Evolutionary conservation across 2,329 filamentous ascomycete genomes (phyloP), one percentile per base, ranked within the genome.

Genomic region (Bipolaris gigantea): DNA sequence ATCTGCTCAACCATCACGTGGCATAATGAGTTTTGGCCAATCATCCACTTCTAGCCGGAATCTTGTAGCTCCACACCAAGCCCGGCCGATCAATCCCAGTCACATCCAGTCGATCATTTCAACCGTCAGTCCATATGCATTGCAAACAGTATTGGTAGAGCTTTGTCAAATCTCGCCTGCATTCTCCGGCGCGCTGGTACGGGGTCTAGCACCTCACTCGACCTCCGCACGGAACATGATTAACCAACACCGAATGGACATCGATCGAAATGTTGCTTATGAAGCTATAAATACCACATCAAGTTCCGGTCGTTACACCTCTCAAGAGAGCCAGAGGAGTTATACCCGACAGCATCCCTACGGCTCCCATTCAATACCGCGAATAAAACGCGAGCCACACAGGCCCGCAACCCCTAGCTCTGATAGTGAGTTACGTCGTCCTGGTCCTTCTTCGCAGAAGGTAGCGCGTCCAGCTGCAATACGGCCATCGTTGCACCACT

Each of bases 111-210:
- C 55, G 7, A 69, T 73, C 33, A 65, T 73, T 47, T 40, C 64
- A 10, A 68, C 64, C 8, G 64, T 56, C 42, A 55, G 61, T 43
- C 39, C 55, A 16, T 18, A 39, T n/a, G 60, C 55, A 5, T 25
- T 73, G 18, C 58, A 59, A 15, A 48, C 51, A 1, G 59, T 72
- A 7, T 41, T 73, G 7, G 36, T 70, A 5, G 51, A 70, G 6
- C 62, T 73, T 9, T 73, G 71, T 56, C 55, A 63, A 25, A 34
- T 62, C 4, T 73, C 71, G 4, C 69, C 70, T 5, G 68, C 69
- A 11, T 58, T 73, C 8, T 67, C 64, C 32, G 69, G 70, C 5
- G 71, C 71, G 8, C 54, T 73, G 16, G 66, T 59, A 21, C 67
- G 71, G 27, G 69, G 67, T n/a, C 62, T 73, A 19, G 63, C 64